Conservation (phyloP, 495 filamentous ascomycete species). For the Neurospora sp. region DNA sequence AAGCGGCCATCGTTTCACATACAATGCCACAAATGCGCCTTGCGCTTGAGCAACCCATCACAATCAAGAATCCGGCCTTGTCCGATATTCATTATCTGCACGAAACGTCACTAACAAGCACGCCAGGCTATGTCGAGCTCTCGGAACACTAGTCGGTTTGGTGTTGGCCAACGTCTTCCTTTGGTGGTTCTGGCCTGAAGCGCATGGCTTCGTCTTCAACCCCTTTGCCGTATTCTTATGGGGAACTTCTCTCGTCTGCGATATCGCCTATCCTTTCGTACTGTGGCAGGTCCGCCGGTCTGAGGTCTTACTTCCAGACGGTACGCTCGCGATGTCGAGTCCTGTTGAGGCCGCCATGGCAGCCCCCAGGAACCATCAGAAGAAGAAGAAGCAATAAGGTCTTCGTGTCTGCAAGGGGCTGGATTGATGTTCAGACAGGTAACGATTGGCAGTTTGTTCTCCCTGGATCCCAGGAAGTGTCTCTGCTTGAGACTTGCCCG, state of each 20-base stretch:
- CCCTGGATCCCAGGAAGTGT: neutral
- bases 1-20: neutral
- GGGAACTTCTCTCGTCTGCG: conserved; percentile 22
- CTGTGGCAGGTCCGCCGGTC: conserved; percentile 22
- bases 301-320: conserved; percentile 23
- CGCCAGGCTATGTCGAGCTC: conserved; percentile 22
- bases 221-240: conserved; percentile 26
- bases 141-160: conserved; percentile 28
- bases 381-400: neutral
- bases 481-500: neutral
- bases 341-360: neutral
- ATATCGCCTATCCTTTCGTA: conserved; percentile 28
- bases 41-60: neutral
- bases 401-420: neutral
- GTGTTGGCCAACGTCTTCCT: conserved; percentile 18
- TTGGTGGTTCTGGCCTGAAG: conserved; percentile 34
- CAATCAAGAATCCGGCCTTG: neutral
- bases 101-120: neutral
- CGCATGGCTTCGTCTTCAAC: conserved; percentile 26
- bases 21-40: neutral
- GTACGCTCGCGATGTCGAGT: conserved; percentile 8
- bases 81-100: neutral
- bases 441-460: neutral
- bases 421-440: neutral
- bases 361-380: neutral